Percentiles rank a stretch among this genome's conserved stretches.
Conservation (phyloP, 176 grass and related monocot species). For the Oryza meridionalis region DNA sequence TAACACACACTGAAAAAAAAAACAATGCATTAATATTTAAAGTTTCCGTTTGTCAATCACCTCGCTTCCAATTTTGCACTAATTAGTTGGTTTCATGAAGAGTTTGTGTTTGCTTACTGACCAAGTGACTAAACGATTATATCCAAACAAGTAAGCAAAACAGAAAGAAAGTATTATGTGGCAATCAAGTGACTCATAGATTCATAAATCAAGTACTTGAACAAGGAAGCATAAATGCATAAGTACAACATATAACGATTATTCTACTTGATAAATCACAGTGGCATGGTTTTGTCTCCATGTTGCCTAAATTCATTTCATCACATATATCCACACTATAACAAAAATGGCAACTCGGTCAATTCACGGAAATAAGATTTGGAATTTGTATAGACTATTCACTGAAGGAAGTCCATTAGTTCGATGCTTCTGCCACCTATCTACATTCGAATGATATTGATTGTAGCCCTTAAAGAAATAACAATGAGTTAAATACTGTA, state of each 20-base stretch:
- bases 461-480: no score
- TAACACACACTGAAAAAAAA: background rate
- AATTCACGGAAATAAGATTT: slow-evolving; percentile 1
- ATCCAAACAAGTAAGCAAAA: background rate
- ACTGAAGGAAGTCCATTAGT: no score
- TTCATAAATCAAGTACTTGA: background rate
- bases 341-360: background rate
- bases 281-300: background rate
- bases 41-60: background rate
- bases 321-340: slow-evolving; percentile 3
- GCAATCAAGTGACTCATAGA: background rate
- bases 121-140: background rate
- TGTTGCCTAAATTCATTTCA: slow-evolving; percentile 3
- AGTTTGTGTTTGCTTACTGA: background rate
- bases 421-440: no score
- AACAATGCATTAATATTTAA: background rate
- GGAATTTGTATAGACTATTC: no score
- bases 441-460: no score
- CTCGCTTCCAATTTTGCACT: background rate
- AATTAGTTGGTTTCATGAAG: slow-evolving; percentile 11
- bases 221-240: background rate
- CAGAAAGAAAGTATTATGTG: background rate
- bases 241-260: background rate
- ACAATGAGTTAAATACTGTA: no score
- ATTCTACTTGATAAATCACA: slow-evolving; percentile 9